Percentiles rank a stretch among this genome's conserved stretches.
Evolutionary conservation across 2,329 filamentous ascomycete species (phyloP).

Genomic region (Zymoseptoria brevis): DNA sequence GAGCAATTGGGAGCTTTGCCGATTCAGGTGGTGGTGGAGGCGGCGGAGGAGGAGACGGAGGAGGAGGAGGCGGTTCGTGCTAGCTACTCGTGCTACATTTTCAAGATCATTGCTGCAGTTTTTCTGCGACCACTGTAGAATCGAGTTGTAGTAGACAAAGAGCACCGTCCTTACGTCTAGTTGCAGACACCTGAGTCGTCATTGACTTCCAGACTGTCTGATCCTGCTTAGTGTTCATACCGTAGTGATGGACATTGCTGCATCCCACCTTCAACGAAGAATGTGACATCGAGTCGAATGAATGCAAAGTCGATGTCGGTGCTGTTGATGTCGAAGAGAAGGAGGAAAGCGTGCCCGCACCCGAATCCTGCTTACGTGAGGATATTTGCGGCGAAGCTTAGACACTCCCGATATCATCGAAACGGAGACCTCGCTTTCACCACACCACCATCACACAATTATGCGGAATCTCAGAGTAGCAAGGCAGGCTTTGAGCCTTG

Average conservation of each 20-base stretch:
- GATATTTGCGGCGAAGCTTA: background rate
- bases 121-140: background rate
- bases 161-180: background rate
- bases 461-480: slow-evolving; percentile 18
- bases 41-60: slow-evolving; percentile 4
- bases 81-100: background rate
- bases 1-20: slow-evolving; percentile 13
- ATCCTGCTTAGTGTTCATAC: no score
- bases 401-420: background rate
- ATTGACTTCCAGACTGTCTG: no score
- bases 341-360: background rate
- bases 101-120: background rate
- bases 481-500: slow-evolving; percentile 23
- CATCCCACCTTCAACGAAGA: no score
- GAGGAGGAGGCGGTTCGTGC: background rate
- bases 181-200: no score
- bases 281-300: background rate
- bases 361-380: background rate
- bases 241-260: no score
- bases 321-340: background rate
- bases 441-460: slow-evolving; percentile 1
- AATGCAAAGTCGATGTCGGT: background rate
- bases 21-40: slow-evolving; percentile 3
- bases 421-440: background rate
- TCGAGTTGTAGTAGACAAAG: background rate